phyloP scores from a whole-genome alignment of 768 basidiomycete genomes.

The Phallus indusiatus region DNA sequence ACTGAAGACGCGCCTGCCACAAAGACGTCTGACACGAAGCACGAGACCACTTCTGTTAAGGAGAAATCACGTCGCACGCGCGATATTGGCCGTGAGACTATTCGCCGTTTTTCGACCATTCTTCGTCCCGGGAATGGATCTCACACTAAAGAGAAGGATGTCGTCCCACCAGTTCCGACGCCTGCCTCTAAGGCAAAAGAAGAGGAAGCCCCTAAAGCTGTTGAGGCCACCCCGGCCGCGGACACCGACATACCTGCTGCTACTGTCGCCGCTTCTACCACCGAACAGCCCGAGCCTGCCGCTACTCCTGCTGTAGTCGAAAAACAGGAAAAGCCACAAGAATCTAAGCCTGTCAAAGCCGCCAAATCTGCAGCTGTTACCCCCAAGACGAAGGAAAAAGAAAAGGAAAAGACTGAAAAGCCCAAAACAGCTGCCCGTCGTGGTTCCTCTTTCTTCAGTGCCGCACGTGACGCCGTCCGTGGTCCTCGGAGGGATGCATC shows the following conservation, averaged over 20 bases:
- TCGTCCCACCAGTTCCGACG: neutral
- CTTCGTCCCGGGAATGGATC: neutral
- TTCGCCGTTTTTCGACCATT: slow-evolving; percentile 6
- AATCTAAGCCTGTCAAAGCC: neutral
- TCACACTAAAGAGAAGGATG: neutral
- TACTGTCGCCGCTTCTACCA: neutral
- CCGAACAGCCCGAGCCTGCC: neutral
- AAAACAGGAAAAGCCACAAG: neutral
- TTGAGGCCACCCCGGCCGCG: neutral
- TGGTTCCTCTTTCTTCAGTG: slow-evolving; percentile 3
- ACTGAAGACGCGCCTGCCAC: neutral
- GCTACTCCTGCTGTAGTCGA: neutral
- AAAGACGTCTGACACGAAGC: neutral
- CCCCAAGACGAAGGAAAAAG: neutral
- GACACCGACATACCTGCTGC: neutral
- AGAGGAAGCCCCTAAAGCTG: neutral
- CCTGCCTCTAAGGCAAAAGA: neutral
- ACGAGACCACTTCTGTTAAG: neutral
- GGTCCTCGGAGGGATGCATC: neutral
- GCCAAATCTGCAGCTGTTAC: neutral
- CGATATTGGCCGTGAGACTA: slow-evolving; percentile 4
- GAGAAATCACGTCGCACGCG: neutral
- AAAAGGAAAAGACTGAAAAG: neutral
- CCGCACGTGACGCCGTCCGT: neutral
- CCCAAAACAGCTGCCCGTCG: neutral